Base-by-base conservation (phyloP, 805 yeast genomes). In the Huiozyma sinensis region DNA sequence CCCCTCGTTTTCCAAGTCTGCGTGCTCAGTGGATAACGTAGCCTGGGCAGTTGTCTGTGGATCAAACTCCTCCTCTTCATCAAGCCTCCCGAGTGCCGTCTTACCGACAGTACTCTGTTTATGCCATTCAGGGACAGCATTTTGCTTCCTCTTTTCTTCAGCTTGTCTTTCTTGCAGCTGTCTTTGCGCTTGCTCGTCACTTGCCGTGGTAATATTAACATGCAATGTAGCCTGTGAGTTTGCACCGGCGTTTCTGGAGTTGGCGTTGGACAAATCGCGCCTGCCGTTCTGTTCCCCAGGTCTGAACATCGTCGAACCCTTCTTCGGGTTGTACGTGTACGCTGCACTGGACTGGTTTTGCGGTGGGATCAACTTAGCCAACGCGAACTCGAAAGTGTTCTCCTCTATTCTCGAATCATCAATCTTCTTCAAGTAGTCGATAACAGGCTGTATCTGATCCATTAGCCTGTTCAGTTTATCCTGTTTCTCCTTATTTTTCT, bases 111-210 rank as follows among this genome's bases (percentile, higher is more conserved):
- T 89, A 58, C 90, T 79, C 53, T 82, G 81, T 50, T 83, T 78
- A 60, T 92, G 95, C 99, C 99, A 92, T 29, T 92, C 81, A 6
- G 99, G 99, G 52, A 92, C 71, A 4, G 96, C 96, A 60, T 92
- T 92, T 63, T 90, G 96, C 58, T 83, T 81, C 62, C 89, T 62
- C 74, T 81, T 63, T 76, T 78, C 72, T 74, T 79, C 68, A 70
- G 79, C 64, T 61, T 83, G 82, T 57, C 76, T 69, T 53, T 79
- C 79, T 57, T 70, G 73, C 54, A 73, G 73, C 63, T 81, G 88
- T 52, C 77, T 74, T 58, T 74, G 79, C 51, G 74, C 72, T 48
- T 78, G 77, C 55, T 85, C 94, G 63, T 86, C 96, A 53, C 80
- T 83, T 12, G 90, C 92, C 5, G 95, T 80, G 43, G 83, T 73